Conservation (phyloP, 331 rosid genomes). For the Ulmus americana region DNA sequence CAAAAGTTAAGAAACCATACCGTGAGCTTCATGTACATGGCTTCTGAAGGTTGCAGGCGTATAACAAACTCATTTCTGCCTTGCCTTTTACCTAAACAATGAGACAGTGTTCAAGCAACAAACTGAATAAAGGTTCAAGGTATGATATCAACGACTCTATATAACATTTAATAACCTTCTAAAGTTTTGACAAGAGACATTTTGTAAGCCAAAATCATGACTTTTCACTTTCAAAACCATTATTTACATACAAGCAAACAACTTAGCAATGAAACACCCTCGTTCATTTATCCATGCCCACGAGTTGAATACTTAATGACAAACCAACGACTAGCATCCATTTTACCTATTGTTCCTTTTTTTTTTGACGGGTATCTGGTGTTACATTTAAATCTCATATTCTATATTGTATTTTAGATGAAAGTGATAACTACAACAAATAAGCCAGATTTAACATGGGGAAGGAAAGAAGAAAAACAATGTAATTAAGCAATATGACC, state of each 20-base stretch:
- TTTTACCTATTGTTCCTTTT: neutral
- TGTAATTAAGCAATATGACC: no score
- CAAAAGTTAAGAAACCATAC: conserved; percentile 26
- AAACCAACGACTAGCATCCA: neutral
- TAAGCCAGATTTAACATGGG: neutral
- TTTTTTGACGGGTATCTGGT: neutral
- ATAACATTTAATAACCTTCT: neutral
- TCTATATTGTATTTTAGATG: no score
- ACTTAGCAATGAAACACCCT: neutral
- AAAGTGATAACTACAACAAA: neutral
- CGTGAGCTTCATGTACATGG: conserved; percentile 95
- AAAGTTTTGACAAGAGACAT: neutral
- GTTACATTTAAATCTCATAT: no score
- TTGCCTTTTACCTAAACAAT: conserved; percentile 65
- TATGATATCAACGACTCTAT: neutral
- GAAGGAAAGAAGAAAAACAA: neutral
- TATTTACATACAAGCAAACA: neutral
- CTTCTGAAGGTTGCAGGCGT: conserved; percentile 88
- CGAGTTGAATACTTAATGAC: neutral
- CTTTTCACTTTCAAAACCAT: neutral
- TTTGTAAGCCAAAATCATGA: neutral
- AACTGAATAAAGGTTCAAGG: neutral
- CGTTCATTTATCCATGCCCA: neutral
- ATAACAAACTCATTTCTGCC: conserved; percentile 97
- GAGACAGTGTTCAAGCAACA: conserved; percentile 1